Base-by-base conservation (phyloP, 306 rosid genomes). In the Prosopis cineraria region DNA sequence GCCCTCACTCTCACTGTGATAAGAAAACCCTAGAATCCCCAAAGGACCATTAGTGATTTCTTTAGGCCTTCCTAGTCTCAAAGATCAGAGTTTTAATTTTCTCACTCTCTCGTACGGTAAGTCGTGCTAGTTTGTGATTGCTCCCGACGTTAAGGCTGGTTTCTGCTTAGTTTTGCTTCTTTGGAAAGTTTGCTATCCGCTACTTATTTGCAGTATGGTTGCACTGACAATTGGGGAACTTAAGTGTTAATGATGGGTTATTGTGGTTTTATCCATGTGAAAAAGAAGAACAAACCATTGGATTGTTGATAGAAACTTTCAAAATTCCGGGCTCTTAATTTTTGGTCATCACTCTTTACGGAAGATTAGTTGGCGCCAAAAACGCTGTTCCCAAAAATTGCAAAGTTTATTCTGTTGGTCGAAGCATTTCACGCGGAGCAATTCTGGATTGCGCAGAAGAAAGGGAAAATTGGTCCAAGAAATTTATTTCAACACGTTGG, bases 321-420 rank as follows among this genome's bases (percentile, higher is more conserved):
- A n/a, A 48, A n/a, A 1, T 24, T 25, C 20, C 45, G 44, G 44
- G 31, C 37, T 2, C 36, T 33, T 36, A 13, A 22, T 34, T 11
- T 22, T 19, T 13, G 36, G 50, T 7, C 3, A 36, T 24, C 25
- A 37, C 33, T 4, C 27, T 55, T 24, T 39, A 13, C 17, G 0
- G 22, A 73, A 13, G 25, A 56, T 24, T 24, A 14, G 24, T 73
- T 73, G 77, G 77, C 77, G 68, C 77, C 77, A 73, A 73, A 73
- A 73, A 56, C 27, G 52, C 67, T 2, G 50, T 34, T 53, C 16
- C 12, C 50, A 50, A 74, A 41, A 30, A 59, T 17, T 9, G 70
- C 58, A 59, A 29, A 5, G 25, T 8, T 7, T 25, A 37, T 31
- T 73, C 16, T 27, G 30, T 73, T 2, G 24, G 77, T 72, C 6